Base-by-base conservation (phyloP, 495 filamentous ascomycete genomes). In the Arthonia radiata region DNA sequence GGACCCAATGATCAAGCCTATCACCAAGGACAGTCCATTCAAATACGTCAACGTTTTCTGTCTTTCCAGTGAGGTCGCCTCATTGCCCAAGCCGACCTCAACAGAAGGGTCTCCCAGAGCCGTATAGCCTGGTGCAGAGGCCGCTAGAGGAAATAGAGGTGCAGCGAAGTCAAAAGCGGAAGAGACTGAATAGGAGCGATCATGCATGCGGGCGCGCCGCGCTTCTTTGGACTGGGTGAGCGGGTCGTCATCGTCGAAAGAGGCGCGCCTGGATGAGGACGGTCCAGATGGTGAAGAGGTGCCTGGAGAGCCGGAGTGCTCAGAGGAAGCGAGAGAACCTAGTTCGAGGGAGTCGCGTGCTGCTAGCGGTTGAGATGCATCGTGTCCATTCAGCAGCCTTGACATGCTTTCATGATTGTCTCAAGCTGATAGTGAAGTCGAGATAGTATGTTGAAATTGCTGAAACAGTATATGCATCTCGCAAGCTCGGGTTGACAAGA, bases 281-380 rank as follows among this genome's bases (percentile, higher is more conserved):
- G 86, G 68, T 34, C 78, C 81, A 16, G 76, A 73, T 26, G 67
- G 62, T 14, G 81, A 93, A 8, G 77, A 79, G 27, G 62, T 69
- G 19, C 42, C 55, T 2, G 44, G 48, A 15, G 61, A 62, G 32
- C 52, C 53, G 11, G 52, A 49, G 24, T 52, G 64, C 24, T 64
- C 71, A 23, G 82, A 91, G 25, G 70, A 77, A 8, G 86, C 86
- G 30, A 97, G 67, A 15, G 81, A 92, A 27, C 80, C 86, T 25
- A 97, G 74, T 52, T 97, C 86, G 35, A 97, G 69, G 29, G 86
- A 97, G 57, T 94, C 86, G 40, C 86, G 75, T 25, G 66, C 59
- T 15, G 52, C n/a, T n/a, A n/a, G n/a, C n/a, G n/a, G n/a, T n/a
- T n/a, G n/a, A n/a, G n/a, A n/a, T n/a, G n/a, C n/a, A n/a, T n/a